These are phyloP conservation scores for Debaryomyces prosopidis DNA, from an alignment of 805 yeast species.

Conservation along the genomic window DNA sequence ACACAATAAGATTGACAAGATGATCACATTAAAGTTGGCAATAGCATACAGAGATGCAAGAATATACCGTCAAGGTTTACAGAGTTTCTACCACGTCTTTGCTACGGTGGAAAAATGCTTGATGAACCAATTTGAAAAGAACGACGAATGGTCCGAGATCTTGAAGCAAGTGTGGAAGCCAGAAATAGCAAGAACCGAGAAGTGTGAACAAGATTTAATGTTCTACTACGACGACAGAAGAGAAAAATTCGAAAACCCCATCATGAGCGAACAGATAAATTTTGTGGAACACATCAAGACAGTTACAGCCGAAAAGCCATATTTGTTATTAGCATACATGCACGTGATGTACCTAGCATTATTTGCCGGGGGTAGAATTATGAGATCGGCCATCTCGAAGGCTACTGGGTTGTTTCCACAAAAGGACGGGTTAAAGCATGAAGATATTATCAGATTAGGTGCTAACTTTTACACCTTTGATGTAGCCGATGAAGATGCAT, in stretches of 20 bases:
- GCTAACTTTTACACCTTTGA: constrained; percentile 74
- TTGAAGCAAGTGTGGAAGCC: constrained; percentile 67
- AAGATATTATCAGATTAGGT: constrained; percentile 60
- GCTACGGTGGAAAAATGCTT: constrained; percentile 59
- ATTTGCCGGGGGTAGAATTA: constrained; percentile 81
- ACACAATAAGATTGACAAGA: constrained; percentile 70
- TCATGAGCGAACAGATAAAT: constrained; percentile 59
- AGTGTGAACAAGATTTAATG: constrained; percentile 60
- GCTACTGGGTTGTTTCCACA: constrained; percentile 77
- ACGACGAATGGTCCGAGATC: constrained; percentile 44
- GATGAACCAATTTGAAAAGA: constrained; percentile 42
- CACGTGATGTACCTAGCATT: constrained; percentile 84
- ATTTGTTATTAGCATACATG: constrained; percentile 73
- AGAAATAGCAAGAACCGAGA: constrained; percentile 61
- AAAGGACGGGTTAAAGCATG: constrained; percentile 62
- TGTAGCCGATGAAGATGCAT: constrained; percentile 62
- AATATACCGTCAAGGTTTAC: constrained; percentile 79
- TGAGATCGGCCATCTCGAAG: constrained; percentile 64
- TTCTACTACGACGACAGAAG: constrained; percentile 61
- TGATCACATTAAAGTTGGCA: constrained; percentile 69
- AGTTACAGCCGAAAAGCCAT: constrained; percentile 62
- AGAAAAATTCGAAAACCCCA: constrained; percentile 57
- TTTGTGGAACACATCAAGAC: constrained; percentile 61
- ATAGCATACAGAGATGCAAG: constrained; percentile 73
- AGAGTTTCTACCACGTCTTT: constrained; percentile 69